Evolutionary conservation across 164 flowering plant genomes (phyloP).

Genomic region (Amborella trichopoda): DNA sequence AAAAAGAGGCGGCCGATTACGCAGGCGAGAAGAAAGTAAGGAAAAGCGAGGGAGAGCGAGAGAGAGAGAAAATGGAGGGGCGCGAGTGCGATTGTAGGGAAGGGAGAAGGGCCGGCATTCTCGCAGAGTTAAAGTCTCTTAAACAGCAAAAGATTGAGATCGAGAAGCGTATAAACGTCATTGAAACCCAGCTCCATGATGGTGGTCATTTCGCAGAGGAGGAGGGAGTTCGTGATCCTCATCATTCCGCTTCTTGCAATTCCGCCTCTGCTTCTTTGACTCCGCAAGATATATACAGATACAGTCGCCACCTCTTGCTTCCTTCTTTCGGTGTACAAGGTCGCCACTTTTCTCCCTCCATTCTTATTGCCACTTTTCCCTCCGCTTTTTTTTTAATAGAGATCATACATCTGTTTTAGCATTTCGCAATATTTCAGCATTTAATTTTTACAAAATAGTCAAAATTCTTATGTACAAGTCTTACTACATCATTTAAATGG

Average conservation of each 20-base stretch:
- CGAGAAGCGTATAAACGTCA: slow-evolving; percentile 42
- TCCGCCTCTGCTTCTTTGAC: slow-evolving; percentile 28
- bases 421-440: too few relatives aligned
- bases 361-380: too few relatives aligned
- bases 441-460: too few relatives aligned
- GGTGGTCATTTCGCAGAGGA: slow-evolving; percentile 1
- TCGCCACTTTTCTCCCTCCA: slow-evolving; percentile 3
- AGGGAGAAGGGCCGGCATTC: slow-evolving; percentile 22
- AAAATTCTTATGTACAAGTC: too few relatives aligned
- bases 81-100: too few relatives aligned
- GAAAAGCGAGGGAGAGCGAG: too few relatives aligned
- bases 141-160: slow-evolving; percentile 33
- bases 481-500: too few relatives aligned
- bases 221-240: slow-evolving; percentile 6
- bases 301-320: slow-evolving; percentile 85
- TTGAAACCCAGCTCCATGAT: slow-evolving; percentile 41
- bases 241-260: slow-evolving; percentile 3
- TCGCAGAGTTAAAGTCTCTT: slow-evolving; percentile 37
- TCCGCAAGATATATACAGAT: slow-evolving; percentile 50
- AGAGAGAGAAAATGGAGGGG: too few relatives aligned
- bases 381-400: too few relatives aligned
- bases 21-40: too few relatives aligned
- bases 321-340: slow-evolving; percentile 85
- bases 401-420: too few relatives aligned
- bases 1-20: too few relatives aligned